Conservation (phyloP, 179 eudicot species). For the Silene noctiflora region DNA sequence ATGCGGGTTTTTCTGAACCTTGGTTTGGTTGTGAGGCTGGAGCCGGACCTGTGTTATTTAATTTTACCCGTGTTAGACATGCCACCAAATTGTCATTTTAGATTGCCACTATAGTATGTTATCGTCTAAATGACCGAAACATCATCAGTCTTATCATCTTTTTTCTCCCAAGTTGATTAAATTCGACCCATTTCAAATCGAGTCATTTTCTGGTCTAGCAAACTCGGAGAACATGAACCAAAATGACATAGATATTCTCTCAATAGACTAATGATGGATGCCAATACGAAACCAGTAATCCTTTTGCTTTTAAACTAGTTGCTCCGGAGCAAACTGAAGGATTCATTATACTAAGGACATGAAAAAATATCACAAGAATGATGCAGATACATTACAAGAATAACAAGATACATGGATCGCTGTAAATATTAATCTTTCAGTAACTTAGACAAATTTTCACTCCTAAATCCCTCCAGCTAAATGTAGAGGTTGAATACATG, state of each 20-base stretch:
- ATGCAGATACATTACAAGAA: slow-evolving; percentile 5
- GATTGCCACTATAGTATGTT: too few species aligned
- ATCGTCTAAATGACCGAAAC: too few species aligned
- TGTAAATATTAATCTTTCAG: slow-evolving; percentile 8
- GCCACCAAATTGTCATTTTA: not conserved
- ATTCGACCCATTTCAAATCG: not conserved
- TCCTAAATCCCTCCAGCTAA: slow-evolving; percentile 18
- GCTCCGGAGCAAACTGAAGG: not conserved
- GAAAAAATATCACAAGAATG: slow-evolving; percentile 1
- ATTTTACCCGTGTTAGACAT: not conserved
- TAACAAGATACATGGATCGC: slow-evolving; percentile 11
- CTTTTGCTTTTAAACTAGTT: not conserved
- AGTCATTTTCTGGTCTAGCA: not conserved
- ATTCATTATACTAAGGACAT: too few species aligned
- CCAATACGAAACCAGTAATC: not conserved
- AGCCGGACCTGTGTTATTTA: not conserved
- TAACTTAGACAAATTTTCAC: slow-evolving; percentile 4
- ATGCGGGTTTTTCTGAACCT: not conserved
- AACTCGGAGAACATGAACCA: not conserved
- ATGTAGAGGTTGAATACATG: slow-evolving; percentile 12
- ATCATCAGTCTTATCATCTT: too few species aligned
- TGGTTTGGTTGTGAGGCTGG: not conserved
- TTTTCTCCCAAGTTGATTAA: not conserved
- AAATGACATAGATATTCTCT: not conserved
- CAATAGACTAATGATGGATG: not conserved